A percentile compares a stretch with the other conserved stretches of the same genome.
phyloP scores from a whole-genome alignment of 192 early-diverging fungal genomes.

The Rhizophagus clarus region DNA sequence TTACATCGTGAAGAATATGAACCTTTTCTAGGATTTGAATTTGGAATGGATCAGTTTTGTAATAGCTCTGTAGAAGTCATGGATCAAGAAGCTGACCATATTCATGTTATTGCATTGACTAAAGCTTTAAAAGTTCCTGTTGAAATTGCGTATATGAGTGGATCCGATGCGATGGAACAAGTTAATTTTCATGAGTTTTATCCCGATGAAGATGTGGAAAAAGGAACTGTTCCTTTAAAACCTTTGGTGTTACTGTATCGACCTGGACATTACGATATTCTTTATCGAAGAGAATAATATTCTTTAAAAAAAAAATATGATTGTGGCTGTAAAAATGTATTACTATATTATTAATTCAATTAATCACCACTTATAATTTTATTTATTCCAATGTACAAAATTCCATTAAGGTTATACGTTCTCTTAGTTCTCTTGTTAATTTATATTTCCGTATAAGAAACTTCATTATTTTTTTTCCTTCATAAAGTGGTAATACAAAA shows the following conservation, averaged over 20 bases:
- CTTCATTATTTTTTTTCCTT: neutral
- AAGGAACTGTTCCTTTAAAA: slow-evolving; percentile 27
- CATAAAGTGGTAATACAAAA: neutral
- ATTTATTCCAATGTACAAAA: slow-evolving; percentile 4
- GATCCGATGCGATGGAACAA: slow-evolving; percentile 48
- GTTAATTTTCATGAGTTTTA: slow-evolving; percentile 78
- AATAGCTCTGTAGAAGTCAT: slow-evolving; percentile 57
- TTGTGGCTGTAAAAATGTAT: neutral
- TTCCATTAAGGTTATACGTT: neutral
- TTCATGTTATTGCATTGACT: slow-evolving; percentile 76
- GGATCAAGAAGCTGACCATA: slow-evolving; percentile 75
- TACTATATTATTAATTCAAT: neutral
- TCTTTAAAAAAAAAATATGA: neutral
- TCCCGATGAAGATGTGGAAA: slow-evolving; percentile 52
- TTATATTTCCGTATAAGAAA: too few relatives aligned
- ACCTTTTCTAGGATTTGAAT: slow-evolving; percentile 57
- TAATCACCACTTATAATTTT: neutral
- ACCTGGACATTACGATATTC: slow-evolving; percentile 77
- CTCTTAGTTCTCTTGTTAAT: too few relatives aligned
- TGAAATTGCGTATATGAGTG: slow-evolving; percentile 72
- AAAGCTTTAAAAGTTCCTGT: slow-evolving; percentile 65
- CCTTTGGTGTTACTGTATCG: slow-evolving; percentile 54
- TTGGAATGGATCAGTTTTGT: slow-evolving; percentile 60
- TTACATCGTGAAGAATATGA: slow-evolving; percentile 58
- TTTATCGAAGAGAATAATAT: slow-evolving; percentile 53